Percentiles rank a stretch among this genome's conserved stretches.
Conservation (phyloP, 2,329 filamentous ascomycete species). For the Colletotrichum somersetense region DNA sequence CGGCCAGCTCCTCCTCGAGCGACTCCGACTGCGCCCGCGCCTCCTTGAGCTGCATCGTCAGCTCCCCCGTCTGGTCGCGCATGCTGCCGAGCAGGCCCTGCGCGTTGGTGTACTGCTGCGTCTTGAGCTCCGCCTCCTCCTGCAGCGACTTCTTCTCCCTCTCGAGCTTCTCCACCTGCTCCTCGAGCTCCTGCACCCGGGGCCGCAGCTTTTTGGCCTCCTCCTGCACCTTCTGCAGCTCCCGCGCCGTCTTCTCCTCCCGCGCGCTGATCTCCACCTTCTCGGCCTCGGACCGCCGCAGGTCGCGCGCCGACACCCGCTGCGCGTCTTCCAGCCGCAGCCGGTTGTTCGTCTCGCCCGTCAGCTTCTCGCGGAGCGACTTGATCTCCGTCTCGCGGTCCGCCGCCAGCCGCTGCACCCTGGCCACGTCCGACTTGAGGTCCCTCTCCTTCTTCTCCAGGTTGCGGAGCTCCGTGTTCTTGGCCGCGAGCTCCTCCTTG, state of each 20-base stretch:
- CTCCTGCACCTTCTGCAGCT: constrained; percentile 79
- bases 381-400: constrained; percentile 86
- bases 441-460: constrained; percentile 88
- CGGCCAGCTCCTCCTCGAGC: constrained; percentile 90
- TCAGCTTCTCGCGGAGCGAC: constrained; percentile 81
- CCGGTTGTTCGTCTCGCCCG: constrained; percentile 78
- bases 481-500: constrained; percentile 78
- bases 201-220: constrained; percentile 77
- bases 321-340: constrained; percentile 84
- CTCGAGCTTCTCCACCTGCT: constrained; percentile 75
- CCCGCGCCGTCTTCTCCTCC: constrained; percentile 77
- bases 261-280: constrained; percentile 82
- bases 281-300: constrained; percentile 82
- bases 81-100: constrained; percentile 91
- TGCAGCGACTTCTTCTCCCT: constrained; percentile 76
- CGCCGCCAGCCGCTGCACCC: constrained; percentile 75
- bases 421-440: constrained; percentile 78
- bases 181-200: constrained; percentile 76
- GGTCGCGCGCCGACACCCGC: constrained; percentile 78
- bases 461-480: constrained; percentile 73
- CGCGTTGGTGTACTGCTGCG: constrained; percentile 85
- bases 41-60: constrained; percentile 93
- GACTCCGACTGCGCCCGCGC: constrained; percentile 84
- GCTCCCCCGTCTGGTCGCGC: constrained; percentile 91
- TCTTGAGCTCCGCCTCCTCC: constrained; percentile 87